Evolutionary conservation across 768 basidiomycete species (phyloP), one percentile per base, ranked within the genome.

Genomic region (Termitomyces sp.): DNA sequence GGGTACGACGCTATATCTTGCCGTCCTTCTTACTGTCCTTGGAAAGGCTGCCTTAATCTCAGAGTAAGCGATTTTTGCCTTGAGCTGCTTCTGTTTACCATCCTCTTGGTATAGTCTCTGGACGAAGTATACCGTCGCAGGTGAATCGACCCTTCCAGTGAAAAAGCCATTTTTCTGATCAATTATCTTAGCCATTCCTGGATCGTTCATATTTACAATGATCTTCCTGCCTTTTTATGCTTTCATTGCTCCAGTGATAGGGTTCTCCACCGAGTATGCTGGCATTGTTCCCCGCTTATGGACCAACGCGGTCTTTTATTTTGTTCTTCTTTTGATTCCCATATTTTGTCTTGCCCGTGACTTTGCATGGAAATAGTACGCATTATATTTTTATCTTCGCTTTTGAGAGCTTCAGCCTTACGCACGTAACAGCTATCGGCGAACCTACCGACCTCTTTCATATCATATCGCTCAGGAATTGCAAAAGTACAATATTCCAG

Each of bases 391-490:
- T 30, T 17, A 38, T 41, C 51, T 52, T 30, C 52, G 60, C 52
- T 60, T 28, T 24, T 17, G 45, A 48, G 41, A 53, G 46, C 41
- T 45, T 35, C 54, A 34, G 51, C 68, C n/a, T 38, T 56, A 54
- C 34, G 44, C 35, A 55, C 40, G 54, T 55, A 47, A 45, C 61
- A 95, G 93, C 68, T 98, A 97, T 68, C 85, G 87, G 56, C 79
- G 96, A 60, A 94, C 96, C 26, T 97, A 97, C 71, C 74, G 73
- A 60, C 96, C 97, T 0, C 79, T 84, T 38, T 87, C 95, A n/a
- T 99, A 98, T 69, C 97, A 99, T 65, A 93, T 99, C 63, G 94
- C 94, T 0, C 96, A 98, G 67, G 97, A 99, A 67, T 80, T 99
- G n/a, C 96, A 98, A 74, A 98, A 97, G 73, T 98, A 95, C 76